Evolutionary conservation across 176 grass and related monocot species (phyloP).

Genomic region (Hsuehochloa calcarea): DNA sequence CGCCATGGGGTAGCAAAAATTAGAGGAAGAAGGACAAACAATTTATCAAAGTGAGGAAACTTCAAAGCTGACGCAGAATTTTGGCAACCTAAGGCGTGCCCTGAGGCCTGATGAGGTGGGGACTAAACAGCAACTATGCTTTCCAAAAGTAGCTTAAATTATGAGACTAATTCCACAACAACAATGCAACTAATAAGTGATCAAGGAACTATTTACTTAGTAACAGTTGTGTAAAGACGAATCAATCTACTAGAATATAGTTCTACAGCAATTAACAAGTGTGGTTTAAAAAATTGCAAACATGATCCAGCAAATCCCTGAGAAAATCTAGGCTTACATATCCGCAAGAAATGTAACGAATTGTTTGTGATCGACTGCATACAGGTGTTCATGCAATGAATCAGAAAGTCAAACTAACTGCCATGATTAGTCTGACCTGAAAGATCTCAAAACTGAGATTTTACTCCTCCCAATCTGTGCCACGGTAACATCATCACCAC

Average conservation of each 20-base stretch:
- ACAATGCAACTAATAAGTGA: neutral
- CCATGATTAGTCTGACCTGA: conserved; percentile 40
- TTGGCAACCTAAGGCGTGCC: neutral
- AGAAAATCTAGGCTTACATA: conserved; percentile 54
- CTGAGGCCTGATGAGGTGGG: neutral
- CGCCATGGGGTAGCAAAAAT: neutral
- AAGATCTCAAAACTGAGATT: conserved; percentile 51
- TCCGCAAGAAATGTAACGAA: conserved; percentile 31
- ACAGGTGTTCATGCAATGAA: conserved; percentile 41
- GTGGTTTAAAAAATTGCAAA: conserved; percentile 1
- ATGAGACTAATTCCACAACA: neutral
- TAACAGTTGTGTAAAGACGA: neutral
- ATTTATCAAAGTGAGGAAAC: neutral
- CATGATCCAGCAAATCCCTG: conserved; percentile 53
- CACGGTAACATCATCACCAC: conserved; percentile 17
- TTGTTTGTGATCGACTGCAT: conserved; percentile 13
- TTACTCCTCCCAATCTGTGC: conserved; percentile 40
- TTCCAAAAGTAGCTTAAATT: neutral
- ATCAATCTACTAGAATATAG: neutral
- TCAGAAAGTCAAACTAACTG: conserved; percentile 36
- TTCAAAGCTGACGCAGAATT: neutral
- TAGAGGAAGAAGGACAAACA: neutral
- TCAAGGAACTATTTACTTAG: neutral
- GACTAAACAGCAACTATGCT: neutral
- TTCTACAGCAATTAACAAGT: neutral